Evolutionary conservation across 1,139 yeast genomes (phyloP).

Genomic region (Sugiyamaella japonica): DNA sequence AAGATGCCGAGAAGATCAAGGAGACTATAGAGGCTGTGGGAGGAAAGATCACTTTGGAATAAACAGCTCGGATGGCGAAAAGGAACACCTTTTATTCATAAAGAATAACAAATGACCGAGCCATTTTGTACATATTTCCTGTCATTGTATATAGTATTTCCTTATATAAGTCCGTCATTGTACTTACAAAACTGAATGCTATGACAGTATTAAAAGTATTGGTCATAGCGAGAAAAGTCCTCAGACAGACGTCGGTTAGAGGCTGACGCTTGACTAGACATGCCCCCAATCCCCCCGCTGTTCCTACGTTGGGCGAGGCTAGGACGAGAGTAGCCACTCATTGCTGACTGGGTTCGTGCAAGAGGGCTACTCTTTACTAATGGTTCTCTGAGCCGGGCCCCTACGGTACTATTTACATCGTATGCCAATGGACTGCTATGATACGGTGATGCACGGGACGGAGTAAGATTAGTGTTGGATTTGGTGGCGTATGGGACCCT

Average conservation of each 20-base stretch:
- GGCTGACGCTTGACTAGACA: neutral
- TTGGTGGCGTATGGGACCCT: neutral
- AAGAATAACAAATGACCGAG: neutral
- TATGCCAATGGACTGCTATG: constrained; percentile 17
- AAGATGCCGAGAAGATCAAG: constrained; percentile 90
- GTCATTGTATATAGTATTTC: constrained; percentile 1
- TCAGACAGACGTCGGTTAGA: constrained; percentile 7
- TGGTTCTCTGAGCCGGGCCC: constrained; percentile 7
- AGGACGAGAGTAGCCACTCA: constrained; percentile 7
- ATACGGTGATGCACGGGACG: neutral
- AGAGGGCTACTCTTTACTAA: constrained; percentile 14
- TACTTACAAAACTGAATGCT: neutral
- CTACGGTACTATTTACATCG: constrained; percentile 4
- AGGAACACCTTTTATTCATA: neutral
- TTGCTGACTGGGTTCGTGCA: constrained; percentile 15
- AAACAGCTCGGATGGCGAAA: constrained; percentile 34
- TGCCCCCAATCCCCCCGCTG: neutral
- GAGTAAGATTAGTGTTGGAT: neutral
- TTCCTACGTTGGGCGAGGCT: neutral
- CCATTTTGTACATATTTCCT: constrained; percentile 3
- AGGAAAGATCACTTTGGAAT: constrained; percentile 88
- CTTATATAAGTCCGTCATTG: neutral
- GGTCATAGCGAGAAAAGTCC: constrained; percentile 17
- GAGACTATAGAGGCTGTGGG: constrained; percentile 91
- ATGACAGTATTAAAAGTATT: constrained; percentile 1